Percentiles rank a stretch among this genome's conserved stretches.
Evolutionary conservation across 495 filamentous ascomycete species (phyloP).

Genomic region (Penicillium herquei): DNA sequence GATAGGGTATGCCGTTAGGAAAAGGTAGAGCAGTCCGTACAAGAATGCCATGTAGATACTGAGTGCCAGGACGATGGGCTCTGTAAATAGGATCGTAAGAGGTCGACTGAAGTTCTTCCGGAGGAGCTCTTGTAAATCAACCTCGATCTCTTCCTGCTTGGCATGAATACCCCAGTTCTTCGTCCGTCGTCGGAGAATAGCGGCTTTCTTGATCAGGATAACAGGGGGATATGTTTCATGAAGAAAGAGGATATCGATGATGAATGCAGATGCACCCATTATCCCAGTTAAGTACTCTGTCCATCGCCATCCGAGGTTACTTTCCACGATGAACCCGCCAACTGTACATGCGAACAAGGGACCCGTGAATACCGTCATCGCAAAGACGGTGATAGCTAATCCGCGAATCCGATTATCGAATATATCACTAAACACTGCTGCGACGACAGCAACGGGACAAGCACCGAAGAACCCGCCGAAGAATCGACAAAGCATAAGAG

Average conservation of each 20-base stretch:
- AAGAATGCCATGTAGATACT: conserved; percentile 82
- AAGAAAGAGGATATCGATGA: conserved; percentile 69
- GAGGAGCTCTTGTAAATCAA: conserved; percentile 74
- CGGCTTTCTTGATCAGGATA: conserved; percentile 73
- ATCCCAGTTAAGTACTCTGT: conserved; percentile 71
- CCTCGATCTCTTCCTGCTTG: conserved; percentile 89
- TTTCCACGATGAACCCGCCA: conserved; percentile 77
- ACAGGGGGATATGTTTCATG: conserved; percentile 82
- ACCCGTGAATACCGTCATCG: conserved; percentile 81
- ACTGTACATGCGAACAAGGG: conserved; percentile 81
- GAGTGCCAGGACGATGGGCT: conserved; percentile 74
- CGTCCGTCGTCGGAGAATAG: conserved; percentile 74
- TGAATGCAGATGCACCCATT: conserved; percentile 74
- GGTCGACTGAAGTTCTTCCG: conserved; percentile 83
- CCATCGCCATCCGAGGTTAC: conserved; percentile 80
- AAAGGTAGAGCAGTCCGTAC: conserved; percentile 79
- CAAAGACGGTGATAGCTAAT: conserved; percentile 74
- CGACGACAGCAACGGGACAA: conserved; percentile 79
- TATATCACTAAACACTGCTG: conserved; percentile 86
- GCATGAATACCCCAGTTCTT: conserved; percentile 93
- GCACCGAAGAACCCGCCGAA: conserved; percentile 74
- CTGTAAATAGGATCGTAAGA: conserved; percentile 71
- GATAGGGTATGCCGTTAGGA: conserved; percentile 77
- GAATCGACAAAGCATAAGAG: conserved; percentile 75
- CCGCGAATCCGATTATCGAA: conserved; percentile 78